Conservation (phyloP, 176 grass and related monocot species). For the Carex pumila region DNA sequence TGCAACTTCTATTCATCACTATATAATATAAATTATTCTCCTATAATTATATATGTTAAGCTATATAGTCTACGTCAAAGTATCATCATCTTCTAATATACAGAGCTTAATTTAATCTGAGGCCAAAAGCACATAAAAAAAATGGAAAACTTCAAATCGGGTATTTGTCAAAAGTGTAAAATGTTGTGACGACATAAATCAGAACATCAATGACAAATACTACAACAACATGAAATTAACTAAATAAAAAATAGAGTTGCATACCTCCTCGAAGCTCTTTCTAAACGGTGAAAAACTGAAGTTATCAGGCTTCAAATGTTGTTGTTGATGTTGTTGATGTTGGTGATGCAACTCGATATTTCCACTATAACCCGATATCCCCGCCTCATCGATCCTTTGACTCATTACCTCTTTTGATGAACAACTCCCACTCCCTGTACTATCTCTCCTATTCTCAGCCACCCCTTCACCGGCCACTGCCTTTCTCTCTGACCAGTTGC, state of each 20-base stretch:
- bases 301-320: conserved; percentile 70
- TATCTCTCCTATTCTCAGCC: conserved; percentile 53
- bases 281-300: conserved; percentile 83
- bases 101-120: not conserved
- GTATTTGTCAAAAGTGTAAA: not conserved
- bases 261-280: conserved; percentile 87
- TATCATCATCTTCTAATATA: not conserved
- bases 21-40: not conserved
- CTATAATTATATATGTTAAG: not conserved
- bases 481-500: conserved; percentile 56
- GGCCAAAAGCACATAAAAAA: not conserved
- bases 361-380: conserved; percentile 37
- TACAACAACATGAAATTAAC: conserved; percentile 5
- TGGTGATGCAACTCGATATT: conserved; percentile 46
- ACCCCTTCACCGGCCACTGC: conserved; percentile 1
- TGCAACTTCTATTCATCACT: not conserved
- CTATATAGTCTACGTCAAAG: not conserved
- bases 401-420: conserved; percentile 63
- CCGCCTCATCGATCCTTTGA: conserved; percentile 17
- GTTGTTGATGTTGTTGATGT: conserved; percentile 15
- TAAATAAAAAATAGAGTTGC: not conserved
- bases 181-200: not conserved
- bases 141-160: not conserved
- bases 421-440: conserved; percentile 63
- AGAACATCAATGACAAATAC: not conserved